Evolutionary conservation across 768 basidiomycete genomes (phyloP), one percentile per base, ranked within the genome.

Genomic region (Trametes meyenii): DNA sequence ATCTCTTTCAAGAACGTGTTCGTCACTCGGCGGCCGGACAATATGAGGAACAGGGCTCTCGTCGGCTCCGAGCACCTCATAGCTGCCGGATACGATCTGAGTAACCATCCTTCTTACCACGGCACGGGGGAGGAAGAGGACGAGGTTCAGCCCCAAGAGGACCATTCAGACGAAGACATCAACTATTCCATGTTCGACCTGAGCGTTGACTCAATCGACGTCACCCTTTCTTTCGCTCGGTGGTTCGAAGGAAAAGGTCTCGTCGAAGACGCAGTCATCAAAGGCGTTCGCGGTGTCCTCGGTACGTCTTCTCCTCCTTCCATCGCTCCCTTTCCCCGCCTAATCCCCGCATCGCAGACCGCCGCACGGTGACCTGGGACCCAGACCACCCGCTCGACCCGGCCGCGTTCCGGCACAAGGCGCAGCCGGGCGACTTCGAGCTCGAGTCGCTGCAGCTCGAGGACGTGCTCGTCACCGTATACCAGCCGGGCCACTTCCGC

Each of bases 1-100:
- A 89, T 99, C 55, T 95, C 95, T 0, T 96, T 99, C 83, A 94
- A 94, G 72, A 97, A 98, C 67, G 96, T 98, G 45, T 98, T 92
- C 68, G 81, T 99, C 48, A 96, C 94, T 23, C 87, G 94, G 11
- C 83, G 94, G 5, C 90, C 92, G 2, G 60, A 65, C 51, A 63
- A 63, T 38, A 49, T 59, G 13, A 56, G 52, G 50, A 55, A 55
- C 17, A 59, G 60, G 36, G 48, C 57, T 17, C 36, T 63, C 19
- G 23, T 19, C 29, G 40, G 52, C 19, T 67, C 74, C 16, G 83
- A 75, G 33, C 83, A 89, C 61, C 75, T 78, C 63, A 82, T 84
- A 1, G 89, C 86, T 1, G 77, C 84, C 12, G 87, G 88, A 2
- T 91, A 92, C 67, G 91, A 92, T 68, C 83, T 92, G 60, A 85